Percentiles rank a stretch among this genome's conserved stretches.
Conservation (phyloP, 805 yeast genomes). For the Pichia cephalocereana region DNA sequence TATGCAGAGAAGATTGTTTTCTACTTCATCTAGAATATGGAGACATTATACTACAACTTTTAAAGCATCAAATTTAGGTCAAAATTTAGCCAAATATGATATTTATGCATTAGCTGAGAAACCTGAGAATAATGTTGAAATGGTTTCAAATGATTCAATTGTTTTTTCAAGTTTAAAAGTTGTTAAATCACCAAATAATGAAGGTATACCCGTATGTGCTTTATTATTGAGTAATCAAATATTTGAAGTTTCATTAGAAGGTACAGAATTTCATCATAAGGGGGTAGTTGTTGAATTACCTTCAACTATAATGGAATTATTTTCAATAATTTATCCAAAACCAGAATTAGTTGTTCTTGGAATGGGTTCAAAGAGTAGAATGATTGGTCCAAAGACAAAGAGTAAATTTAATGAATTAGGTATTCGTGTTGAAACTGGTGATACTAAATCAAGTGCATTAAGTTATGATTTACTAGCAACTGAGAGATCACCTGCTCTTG, state of each 20-base stretch:
- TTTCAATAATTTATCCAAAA: constrained; percentile 55
- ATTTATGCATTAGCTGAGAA: constrained; percentile 33
- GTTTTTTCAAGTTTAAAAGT: constrained; percentile 46
- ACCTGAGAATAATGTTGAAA: constrained; percentile 43
- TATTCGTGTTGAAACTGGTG: constrained; percentile 60
- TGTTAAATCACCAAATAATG: constrained; percentile 32
- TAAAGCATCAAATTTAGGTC: constrained; percentile 28
- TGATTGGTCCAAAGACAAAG: constrained; percentile 50
- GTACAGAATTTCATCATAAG: constrained; percentile 10
- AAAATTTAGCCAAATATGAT: constrained; percentile 34
- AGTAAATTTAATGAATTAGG: constrained; percentile 47
- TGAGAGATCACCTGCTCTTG: constrained; percentile 57
- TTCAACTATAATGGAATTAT: constrained; percentile 37
- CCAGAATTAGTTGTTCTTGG: constrained; percentile 74
- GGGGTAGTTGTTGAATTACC: constrained; percentile 35
- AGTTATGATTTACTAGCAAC: constrained; percentile 70
- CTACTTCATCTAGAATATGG: background rate
- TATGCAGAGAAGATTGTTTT: constrained; percentile 6
- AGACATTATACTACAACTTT: constrained; percentile 20
- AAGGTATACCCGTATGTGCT: constrained; percentile 35
- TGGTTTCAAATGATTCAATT: constrained; percentile 46
- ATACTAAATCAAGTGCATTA: constrained; percentile 57
- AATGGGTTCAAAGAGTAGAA: constrained; percentile 53
- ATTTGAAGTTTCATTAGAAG: constrained; percentile 45
- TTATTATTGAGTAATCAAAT: constrained; percentile 49